These are phyloP conservation scores for Fusarium siculi DNA, from an alignment of 2,329 filamentous ascomycete genomes.

Conservation along the genomic window DNA sequence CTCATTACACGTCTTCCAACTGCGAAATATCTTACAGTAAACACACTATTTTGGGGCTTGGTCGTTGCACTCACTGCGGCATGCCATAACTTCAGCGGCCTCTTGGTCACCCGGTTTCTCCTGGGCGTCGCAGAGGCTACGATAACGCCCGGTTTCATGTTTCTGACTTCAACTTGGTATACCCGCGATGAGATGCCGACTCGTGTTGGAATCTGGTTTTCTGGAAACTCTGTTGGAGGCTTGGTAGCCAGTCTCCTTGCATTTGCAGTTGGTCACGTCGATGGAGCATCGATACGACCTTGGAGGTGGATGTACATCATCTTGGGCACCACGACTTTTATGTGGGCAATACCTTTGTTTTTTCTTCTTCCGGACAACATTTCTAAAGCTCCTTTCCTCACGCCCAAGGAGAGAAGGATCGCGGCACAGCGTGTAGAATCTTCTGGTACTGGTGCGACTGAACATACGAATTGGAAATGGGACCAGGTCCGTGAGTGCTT, in stretches of 20 bases:
- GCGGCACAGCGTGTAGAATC: conserved; percentile 59
- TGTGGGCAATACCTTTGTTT: conserved; percentile 62
- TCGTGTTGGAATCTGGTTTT: conserved; percentile 67
- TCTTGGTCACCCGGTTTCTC: conserved; percentile 63
- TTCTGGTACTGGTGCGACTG: conserved; percentile 63
- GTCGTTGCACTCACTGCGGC: conserved; percentile 58
- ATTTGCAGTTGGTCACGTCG: conserved; percentile 66
- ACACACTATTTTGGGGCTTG: conserved; percentile 62
- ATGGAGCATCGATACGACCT: conserved; percentile 53
- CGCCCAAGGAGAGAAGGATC: conserved; percentile 60
- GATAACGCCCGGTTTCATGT: conserved; percentile 65
- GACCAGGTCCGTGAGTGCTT: conserved; percentile 65
- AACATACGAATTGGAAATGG: conserved; percentile 60
- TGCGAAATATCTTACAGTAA: conserved; percentile 58
- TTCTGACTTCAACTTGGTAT: conserved; percentile 66
- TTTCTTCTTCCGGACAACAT: conserved; percentile 63
- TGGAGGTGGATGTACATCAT: conserved; percentile 71
- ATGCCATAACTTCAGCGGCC: conserved; percentile 59
- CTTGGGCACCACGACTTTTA: conserved; percentile 61
- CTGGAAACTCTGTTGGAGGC: conserved; percentile 61
- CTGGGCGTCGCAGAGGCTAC: conserved; percentile 66
- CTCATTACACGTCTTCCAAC: conserved; percentile 59
- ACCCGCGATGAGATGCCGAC: conserved; percentile 66
- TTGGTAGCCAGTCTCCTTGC: conserved; percentile 61
- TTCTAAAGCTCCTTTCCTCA: conserved; percentile 67